Evolutionary conservation across 1,284 basidiomycete genomes (phyloP).

Genomic region (Sutorius eximius): DNA sequence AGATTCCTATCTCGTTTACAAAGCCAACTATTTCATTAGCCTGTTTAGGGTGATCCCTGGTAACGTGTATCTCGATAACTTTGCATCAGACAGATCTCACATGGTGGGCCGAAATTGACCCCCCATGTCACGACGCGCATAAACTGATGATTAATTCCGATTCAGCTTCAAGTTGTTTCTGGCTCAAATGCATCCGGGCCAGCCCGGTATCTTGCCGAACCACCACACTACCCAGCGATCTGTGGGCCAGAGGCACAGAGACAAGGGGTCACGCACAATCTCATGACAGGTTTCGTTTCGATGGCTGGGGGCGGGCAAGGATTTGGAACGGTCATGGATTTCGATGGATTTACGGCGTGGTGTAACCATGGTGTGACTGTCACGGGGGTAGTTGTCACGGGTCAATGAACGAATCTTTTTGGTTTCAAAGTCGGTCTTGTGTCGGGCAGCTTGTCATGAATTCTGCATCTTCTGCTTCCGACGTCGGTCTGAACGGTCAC

Average conservation of each 20-base stretch:
- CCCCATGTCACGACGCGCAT: constrained; percentile 8
- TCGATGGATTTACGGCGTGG: constrained; percentile 37
- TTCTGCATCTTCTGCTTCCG: constrained; percentile 25
- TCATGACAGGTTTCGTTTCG: constrained; percentile 61
- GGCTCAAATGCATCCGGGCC: constrained; percentile 8
- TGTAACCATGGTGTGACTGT: constrained; percentile 23
- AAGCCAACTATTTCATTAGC: constrained; percentile 31
- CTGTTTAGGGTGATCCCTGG: constrained; percentile 57
- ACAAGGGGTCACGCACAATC: constrained; percentile 50
- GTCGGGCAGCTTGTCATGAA: constrained; percentile 21
- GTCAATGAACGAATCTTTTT: constrained; percentile 23
- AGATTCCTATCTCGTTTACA: constrained; percentile 8
- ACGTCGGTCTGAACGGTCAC: constrained; percentile 23
- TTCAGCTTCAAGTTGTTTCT: constrained; percentile 8
- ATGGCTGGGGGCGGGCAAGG: constrained; percentile 43
- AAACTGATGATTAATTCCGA: constrained; percentile 6
- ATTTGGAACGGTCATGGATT: constrained; percentile 43
- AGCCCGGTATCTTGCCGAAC: constrained; percentile 36
- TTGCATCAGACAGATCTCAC: constrained; percentile 78
- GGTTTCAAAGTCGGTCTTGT: constrained; percentile 1
- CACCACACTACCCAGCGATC: constrained; percentile 56
- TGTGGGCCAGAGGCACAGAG: constrained; percentile 45
- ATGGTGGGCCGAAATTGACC: constrained; percentile 49
- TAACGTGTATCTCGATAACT: constrained; percentile 50
- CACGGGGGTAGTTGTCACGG: constrained; percentile 24